A percentile compares a stretch with the other conserved stretches of the same genome.
Evolutionary conservation across 2,329 filamentous ascomycete species (phyloP).

Genomic region (Calonectria multiphialidica): DNA sequence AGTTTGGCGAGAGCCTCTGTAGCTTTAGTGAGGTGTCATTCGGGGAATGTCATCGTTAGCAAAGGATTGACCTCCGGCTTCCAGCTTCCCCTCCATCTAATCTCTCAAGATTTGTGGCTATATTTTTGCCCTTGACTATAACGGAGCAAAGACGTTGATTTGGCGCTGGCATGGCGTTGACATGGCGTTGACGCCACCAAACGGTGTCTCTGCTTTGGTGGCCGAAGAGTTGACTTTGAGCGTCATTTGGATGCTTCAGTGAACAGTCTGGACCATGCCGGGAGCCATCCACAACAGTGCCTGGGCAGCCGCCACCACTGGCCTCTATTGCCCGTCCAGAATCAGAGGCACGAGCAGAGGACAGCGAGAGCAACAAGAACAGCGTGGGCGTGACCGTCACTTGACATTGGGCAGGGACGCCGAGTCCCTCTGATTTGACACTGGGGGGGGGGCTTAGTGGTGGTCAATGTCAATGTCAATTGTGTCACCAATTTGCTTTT

Average conservation of each 20-base stretch:
- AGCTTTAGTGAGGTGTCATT: conserved; percentile 3
- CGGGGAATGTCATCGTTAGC: conserved; percentile 19
- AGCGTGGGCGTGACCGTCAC: not conserved
- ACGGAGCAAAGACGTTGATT: conserved; percentile 11
- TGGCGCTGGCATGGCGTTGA: conserved; percentile 1
- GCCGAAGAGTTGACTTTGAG: not conserved
- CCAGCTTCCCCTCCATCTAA: conserved; percentile 1
- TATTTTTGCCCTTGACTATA: conserved; percentile 25
- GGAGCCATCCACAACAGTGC: not conserved
- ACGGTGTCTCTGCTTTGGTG: not conserved
- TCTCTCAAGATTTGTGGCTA: conserved; percentile 12
- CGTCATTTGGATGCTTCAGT: not conserved
- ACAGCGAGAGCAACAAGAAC: not conserved
- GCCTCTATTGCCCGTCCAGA: not conserved
- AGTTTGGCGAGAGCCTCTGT: conserved; percentile 11
- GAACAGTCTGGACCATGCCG: not conserved
- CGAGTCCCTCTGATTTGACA: conserved; percentile 29
- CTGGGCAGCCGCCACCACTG: not conserved
- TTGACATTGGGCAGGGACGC: conserved; percentile 30
- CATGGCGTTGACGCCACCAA: conserved; percentile 6
- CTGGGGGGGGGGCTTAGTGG: not conserved
- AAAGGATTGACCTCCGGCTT: conserved; percentile 11
- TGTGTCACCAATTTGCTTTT: conserved; percentile 36
- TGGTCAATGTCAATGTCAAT: conserved; percentile 11
- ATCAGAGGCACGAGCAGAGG: not conserved